Conservation (phyloP, 106 monocot genomes). For the Hemerocallis citrina region DNA sequence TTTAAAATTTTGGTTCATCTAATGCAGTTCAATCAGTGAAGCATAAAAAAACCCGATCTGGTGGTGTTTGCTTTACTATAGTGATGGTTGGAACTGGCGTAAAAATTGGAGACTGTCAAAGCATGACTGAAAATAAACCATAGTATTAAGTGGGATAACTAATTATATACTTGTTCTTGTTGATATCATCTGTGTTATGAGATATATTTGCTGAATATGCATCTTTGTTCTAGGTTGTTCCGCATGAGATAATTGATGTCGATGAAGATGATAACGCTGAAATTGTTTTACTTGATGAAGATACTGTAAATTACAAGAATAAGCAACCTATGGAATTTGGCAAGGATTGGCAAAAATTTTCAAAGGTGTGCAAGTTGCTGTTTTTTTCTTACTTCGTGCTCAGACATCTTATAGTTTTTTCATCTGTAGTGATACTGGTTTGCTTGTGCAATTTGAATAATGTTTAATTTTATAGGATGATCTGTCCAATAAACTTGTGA, state of each 20-base stretch:
- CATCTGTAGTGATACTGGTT: neutral
- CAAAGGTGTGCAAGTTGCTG: constrained; percentile 10
- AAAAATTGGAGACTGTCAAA: too few relatives aligned
- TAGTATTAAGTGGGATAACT: too few relatives aligned
- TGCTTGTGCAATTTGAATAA: neutral
- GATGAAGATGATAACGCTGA: constrained; percentile 35
- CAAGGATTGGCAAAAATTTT: constrained; percentile 7
- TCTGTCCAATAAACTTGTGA: constrained; percentile 12
- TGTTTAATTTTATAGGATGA: constrained; percentile 14
- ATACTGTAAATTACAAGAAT: constrained; percentile 20
- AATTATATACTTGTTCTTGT: too few relatives aligned
- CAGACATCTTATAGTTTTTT: neutral
- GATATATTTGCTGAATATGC: neutral
- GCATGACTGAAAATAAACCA: too few relatives aligned
- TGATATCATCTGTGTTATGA: too few relatives aligned
- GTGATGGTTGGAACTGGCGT: too few relatives aligned
- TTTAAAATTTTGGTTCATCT: too few relatives aligned
- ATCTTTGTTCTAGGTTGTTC: constrained; percentile 19
- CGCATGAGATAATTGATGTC: constrained; percentile 36
- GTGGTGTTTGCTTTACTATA: too few relatives aligned
- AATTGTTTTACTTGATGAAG: constrained; percentile 24
- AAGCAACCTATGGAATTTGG: constrained; percentile 19
- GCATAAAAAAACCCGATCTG: too few relatives aligned
- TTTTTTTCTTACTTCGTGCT: neutral
- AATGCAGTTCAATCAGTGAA: too few relatives aligned